phyloP scores from a whole-genome alignment of 257 asterid genomes.

The Lantana camara region DNA sequence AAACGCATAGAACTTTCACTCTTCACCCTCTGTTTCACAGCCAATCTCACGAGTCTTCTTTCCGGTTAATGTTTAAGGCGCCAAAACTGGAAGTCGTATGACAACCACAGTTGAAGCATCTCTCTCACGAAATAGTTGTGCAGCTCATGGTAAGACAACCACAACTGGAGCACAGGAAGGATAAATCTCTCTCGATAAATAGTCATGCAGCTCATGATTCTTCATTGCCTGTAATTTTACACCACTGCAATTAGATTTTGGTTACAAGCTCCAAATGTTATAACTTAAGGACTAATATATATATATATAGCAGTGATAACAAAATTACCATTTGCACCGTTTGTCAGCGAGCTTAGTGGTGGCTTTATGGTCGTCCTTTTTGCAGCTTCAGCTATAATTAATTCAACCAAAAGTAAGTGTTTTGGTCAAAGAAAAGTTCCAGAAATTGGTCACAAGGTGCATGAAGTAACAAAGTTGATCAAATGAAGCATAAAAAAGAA shows the following conservation, averaged over 20 bases:
- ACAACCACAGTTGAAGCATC: no score
- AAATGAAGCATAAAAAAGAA: no score
- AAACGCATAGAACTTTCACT: not conserved
- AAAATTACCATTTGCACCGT: conserved; percentile 49
- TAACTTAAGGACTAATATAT: not conserved
- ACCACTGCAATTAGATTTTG: conserved; percentile 22
- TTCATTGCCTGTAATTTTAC: conserved; percentile 44
- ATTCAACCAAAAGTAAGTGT: conserved; percentile 13
- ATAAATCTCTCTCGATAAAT: not conserved
- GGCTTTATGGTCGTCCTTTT: conserved; percentile 46
- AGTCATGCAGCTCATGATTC: conserved; percentile 33
- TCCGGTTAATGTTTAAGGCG: not conserved
- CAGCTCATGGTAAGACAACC: conserved; percentile 30
- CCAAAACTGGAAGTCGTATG: not conserved
- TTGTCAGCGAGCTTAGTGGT: conserved; percentile 38
- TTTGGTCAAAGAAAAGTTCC: not conserved
- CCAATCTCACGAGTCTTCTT: conserved; percentile 8
- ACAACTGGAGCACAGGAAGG: conserved; percentile 5
- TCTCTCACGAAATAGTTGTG: not conserved
- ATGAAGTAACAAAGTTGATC: not conserved
- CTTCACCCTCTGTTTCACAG: conserved; percentile 4
- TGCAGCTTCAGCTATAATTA: conserved; percentile 52
- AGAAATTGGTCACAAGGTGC: conserved; percentile 3
- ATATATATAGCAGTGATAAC: not conserved
- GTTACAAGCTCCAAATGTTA: conserved; percentile 5